phyloP scores from a whole-genome alignment of 371 early-diverging fungal species.

The Dichotomocladium elegans region DNA sequence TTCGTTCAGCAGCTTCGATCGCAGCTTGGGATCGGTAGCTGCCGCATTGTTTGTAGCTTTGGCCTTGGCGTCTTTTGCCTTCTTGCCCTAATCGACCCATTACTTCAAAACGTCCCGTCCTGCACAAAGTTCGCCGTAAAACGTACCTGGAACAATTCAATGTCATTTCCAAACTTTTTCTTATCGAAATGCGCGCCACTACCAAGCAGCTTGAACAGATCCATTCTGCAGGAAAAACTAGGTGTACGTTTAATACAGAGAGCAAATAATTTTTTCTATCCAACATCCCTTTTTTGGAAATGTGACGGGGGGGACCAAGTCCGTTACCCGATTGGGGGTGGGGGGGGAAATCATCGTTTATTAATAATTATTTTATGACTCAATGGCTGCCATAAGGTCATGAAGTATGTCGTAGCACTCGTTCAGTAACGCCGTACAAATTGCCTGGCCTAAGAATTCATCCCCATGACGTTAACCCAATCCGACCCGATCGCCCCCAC shows the following conservation, averaged over 20 bases:
- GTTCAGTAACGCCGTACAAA: slow-evolving; percentile 77
- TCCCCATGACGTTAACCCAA: not conserved
- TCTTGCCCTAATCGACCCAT: slow-evolving; percentile 6
- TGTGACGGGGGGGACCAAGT: no score
- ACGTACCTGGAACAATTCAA: slow-evolving; percentile 65
- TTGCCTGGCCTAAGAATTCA: slow-evolving; percentile 52
- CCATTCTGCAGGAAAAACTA: no score
- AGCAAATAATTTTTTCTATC: no score
- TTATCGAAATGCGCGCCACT: slow-evolving; percentile 85
- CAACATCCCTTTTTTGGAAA: no score
- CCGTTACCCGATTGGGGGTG: no score
- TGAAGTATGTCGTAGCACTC: slow-evolving; percentile 87
- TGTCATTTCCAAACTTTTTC: slow-evolving; percentile 69
- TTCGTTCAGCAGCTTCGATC: slow-evolving; percentile 37
- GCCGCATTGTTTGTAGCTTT: slow-evolving; percentile 20
- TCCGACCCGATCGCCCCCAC: not conserved
- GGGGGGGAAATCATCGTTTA: no score
- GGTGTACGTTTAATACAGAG: no score
- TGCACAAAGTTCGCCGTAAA: not conserved
- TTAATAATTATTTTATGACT: no score
- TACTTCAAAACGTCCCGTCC: not conserved
- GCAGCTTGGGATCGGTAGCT: slow-evolving; percentile 30
- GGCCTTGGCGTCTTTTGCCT: slow-evolving; percentile 8
- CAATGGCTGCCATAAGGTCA: slow-evolving; percentile 53
- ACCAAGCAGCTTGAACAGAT: slow-evolving; percentile 77